Conservation (phyloP, 2,329 filamentous ascomycete species). For the Penicillium frequentans region DNA sequence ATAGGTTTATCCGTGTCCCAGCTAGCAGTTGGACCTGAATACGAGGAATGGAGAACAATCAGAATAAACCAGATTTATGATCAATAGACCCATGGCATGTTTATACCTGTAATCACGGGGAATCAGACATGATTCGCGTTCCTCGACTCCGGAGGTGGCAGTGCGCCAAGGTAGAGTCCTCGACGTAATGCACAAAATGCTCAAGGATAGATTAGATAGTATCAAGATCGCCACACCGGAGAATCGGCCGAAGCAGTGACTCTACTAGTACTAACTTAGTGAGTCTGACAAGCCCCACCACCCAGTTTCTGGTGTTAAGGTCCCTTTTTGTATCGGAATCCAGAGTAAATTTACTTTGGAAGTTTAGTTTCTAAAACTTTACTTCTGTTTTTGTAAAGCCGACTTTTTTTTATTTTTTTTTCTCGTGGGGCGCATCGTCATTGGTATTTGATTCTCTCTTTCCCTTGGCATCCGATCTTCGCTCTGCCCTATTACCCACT, state of each 20-base stretch:
- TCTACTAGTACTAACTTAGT: background rate
- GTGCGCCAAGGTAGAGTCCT: background rate
- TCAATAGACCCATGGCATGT: background rate
- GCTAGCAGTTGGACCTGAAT: no score
- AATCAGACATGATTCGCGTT: background rate
- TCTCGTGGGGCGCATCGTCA: background rate
- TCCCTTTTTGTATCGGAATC: background rate
- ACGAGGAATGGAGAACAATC: background rate
- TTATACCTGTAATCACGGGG: background rate
- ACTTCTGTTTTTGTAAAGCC: background rate
- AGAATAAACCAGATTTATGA: background rate
- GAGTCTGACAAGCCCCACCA: background rate
- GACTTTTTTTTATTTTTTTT: background rate
- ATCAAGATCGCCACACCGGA: background rate
- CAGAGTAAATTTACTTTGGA: background rate
- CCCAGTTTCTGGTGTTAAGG: background rate
- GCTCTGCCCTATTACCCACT: constrained; percentile 21
- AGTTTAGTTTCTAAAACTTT: background rate
- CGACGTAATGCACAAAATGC: background rate
- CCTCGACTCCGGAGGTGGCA: background rate
- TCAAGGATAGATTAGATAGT: background rate
- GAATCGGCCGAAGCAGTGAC: constrained; percentile 2
- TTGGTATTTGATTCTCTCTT: background rate
- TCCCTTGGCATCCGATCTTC: constrained; percentile 22
- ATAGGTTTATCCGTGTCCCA: no score